A percentile compares a stretch with the other conserved stretches of the same genome.
These are phyloP conservation scores for Erythrophleum ivorense DNA, from an alignment of 331 rosid species.

Conservation along the genomic window DNA sequence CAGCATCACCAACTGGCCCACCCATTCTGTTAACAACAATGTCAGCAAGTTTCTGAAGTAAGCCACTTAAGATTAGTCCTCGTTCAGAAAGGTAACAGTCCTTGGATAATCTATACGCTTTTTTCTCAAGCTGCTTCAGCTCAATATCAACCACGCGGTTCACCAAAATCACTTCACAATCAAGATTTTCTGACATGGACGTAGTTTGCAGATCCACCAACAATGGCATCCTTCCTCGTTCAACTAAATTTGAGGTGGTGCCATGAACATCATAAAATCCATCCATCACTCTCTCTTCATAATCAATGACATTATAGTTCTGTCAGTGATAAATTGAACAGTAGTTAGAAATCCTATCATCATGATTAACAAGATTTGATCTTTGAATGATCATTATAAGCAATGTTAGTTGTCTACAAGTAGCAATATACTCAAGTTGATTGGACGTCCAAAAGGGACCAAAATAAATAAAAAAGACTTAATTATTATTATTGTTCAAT, in stretches of 20 bases:
- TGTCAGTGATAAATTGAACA: slow-evolving; percentile 55
- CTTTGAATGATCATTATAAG: slow-evolving; percentile 6
- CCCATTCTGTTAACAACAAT: slow-evolving; percentile 95
- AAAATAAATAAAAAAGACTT: background rate
- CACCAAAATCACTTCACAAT: slow-evolving; percentile 83
- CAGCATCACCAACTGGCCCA: slow-evolving; percentile 91
- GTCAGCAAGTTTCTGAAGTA: slow-evolving; percentile 88
- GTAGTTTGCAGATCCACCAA: slow-evolving; percentile 75
- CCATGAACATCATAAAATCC: slow-evolving; percentile 93
- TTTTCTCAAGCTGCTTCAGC: slow-evolving; percentile 76
- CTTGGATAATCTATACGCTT: slow-evolving; percentile 52
- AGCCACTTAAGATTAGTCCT: slow-evolving; percentile 71
- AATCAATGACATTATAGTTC: slow-evolving; percentile 87
- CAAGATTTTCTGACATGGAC: slow-evolving; percentile 64
- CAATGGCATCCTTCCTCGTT: slow-evolving; percentile 92
- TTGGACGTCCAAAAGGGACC: slow-evolving; percentile 1
- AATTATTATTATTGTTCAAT: background rate
- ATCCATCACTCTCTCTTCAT: slow-evolving; percentile 87
- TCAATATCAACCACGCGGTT: slow-evolving; percentile 71
- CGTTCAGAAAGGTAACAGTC: slow-evolving; percentile 63
- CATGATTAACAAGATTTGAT: background rate
- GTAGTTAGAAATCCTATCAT: slow-evolving; percentile 27
- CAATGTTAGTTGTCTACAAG: slow-evolving; percentile 33
- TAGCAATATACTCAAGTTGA: slow-evolving; percentile 21
- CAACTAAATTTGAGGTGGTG: slow-evolving; percentile 61